Evolutionary conservation across 192 early-diverging fungal species (phyloP).

Genomic region (Backusella morwellensis): DNA sequence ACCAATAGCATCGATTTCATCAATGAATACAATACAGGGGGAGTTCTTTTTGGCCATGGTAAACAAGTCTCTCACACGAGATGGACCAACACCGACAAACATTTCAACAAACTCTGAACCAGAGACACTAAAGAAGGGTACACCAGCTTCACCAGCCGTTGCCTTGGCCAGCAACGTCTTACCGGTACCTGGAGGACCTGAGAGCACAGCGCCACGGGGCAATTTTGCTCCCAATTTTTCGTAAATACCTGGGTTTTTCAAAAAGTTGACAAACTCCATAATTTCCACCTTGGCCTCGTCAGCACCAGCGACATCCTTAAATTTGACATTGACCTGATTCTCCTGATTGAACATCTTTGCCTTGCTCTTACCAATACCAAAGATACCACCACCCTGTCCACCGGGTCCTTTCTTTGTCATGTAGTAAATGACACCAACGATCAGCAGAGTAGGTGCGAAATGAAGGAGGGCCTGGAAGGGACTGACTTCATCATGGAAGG

Average conservation of each 20-base stretch:
- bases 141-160: slow-evolving; percentile 97
- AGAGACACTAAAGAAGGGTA: slow-evolving; percentile 94
- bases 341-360: slow-evolving; percentile 99
- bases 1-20: slow-evolving; percentile 99
- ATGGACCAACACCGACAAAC: slow-evolving; percentile 98
- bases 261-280: slow-evolving; percentile 99
- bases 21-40: slow-evolving; percentile 99
- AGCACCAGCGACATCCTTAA: slow-evolving; percentile 98
- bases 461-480: slow-evolving; percentile 73
- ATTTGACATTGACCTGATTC: slow-evolving; percentile 92
- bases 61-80: slow-evolving; percentile 94
- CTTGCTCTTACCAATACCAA: slow-evolving; percentile 93
- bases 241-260: slow-evolving; percentile 89
- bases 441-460: slow-evolving; percentile 87
- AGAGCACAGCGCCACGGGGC: slow-evolving; percentile 95
- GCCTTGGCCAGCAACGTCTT: slow-evolving; percentile 98
- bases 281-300: slow-evolving; percentile 99
- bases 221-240: slow-evolving; percentile 97
- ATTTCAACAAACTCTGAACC: slow-evolving; percentile 99
- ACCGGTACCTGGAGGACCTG: slow-evolving; percentile 90
- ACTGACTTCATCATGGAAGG: slow-evolving; percentile 82
- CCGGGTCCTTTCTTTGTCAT: slow-evolving; percentile 76
- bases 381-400: slow-evolving; percentile 75
- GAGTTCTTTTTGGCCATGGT: slow-evolving; percentile 94
- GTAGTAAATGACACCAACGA: slow-evolving; percentile 86